Evolutionary conservation across 2,329 filamentous ascomycete species (phyloP), one percentile per base, ranked within the genome.

Genomic region (Dryadomyces sulphureus): DNA sequence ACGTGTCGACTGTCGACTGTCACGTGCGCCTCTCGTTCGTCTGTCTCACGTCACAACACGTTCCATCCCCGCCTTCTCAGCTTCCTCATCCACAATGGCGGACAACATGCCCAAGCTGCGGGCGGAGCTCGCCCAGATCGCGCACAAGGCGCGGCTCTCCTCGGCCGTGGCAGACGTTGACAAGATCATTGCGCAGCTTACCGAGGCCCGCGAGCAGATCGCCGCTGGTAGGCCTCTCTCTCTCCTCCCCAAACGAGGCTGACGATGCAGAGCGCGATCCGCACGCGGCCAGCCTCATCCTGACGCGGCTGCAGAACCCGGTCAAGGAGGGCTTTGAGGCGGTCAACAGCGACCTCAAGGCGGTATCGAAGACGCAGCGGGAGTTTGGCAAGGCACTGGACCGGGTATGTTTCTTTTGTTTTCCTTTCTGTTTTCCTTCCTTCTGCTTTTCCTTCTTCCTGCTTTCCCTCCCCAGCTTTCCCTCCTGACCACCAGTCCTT

Each of bases 381-480:
- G 82, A 81, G 53, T 94, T 93, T 62, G 80, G 80, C 54, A 94
- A 89, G 59, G 78, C 84, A 6, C 68, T 98, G 25, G 86, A 94
- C 61, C 86, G 82, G 70, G 84, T 85, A 62, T 38, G 64, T 45
- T 19, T 21, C 16, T 22, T 27, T 7, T 5, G 17, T 5, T n/a
- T 32, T 14, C 21, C n/a, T n/a, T n/a, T n/a, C n/a, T n/a, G n/a
- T n/a, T n/a, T n/a, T n/a, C n/a, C n/a, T n/a, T n/a, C n/a, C n/a
- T n/a, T n/a, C n/a, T n/a, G n/a, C n/a, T n/a, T n/a, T n/a, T n/a
- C n/a, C n/a, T n/a, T n/a, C n/a, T n/a, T n/a, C n/a, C n/a, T n/a
- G n/a, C n/a, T n/a, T n/a, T n/a, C 8, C 32, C 11, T 9, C 14
- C 17, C 35, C n/a, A 8, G 4, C n/a, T 9, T 19, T 35, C 19